Evolutionary conservation across 2,329 filamentous ascomycete species (phyloP).

Genomic region (Cladophialophora exuberans): DNA sequence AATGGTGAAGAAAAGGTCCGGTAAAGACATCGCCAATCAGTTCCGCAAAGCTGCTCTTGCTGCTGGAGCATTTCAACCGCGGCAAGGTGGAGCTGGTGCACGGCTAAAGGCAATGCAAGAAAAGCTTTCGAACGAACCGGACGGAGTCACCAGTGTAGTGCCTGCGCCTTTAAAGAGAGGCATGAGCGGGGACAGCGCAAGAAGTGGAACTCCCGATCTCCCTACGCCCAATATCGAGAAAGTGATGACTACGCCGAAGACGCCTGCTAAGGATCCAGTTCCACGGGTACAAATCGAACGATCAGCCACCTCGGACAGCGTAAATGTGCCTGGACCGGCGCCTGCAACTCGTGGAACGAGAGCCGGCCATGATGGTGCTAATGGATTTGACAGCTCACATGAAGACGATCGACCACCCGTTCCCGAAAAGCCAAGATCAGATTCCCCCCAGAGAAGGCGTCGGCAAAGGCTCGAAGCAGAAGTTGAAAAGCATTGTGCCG

Average conservation of each 20-base stretch:
- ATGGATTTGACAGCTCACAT: slow-evolving; percentile 34
- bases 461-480: slow-evolving; percentile 70
- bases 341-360: slow-evolving; percentile 15
- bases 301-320: slow-evolving; percentile 36
- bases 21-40: slow-evolving; percentile 71
- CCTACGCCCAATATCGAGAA: slow-evolving; percentile 39
- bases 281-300: slow-evolving; percentile 47
- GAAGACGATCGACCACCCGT: slow-evolving; percentile 42
- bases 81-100: slow-evolving; percentile 83
- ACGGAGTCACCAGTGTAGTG: slow-evolving; percentile 88
- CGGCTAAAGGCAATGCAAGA: slow-evolving; percentile 68
- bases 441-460: slow-evolving; percentile 55
- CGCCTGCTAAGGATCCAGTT: slow-evolving; percentile 35
- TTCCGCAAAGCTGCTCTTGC: slow-evolving; percentile 81
- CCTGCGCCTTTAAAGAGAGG: slow-evolving; percentile 67
- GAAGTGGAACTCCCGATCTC: slow-evolving; percentile 32
- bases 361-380: slow-evolving; percentile 24
- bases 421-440: slow-evolving; percentile 36
- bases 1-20: slow-evolving; percentile 80
- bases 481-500: slow-evolving; percentile 75
- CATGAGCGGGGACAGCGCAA: slow-evolving; percentile 44
- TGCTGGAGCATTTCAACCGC: slow-evolving; percentile 78
- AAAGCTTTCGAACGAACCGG: slow-evolving; percentile 67
- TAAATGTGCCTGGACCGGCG: slow-evolving; percentile 31
- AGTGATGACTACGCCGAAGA: slow-evolving; percentile 31